Evolutionary conservation across 169 alveolate genomes (phyloP), one percentile per base, ranked within the genome.

Genomic region (Plasmodium blacklocki): DNA sequence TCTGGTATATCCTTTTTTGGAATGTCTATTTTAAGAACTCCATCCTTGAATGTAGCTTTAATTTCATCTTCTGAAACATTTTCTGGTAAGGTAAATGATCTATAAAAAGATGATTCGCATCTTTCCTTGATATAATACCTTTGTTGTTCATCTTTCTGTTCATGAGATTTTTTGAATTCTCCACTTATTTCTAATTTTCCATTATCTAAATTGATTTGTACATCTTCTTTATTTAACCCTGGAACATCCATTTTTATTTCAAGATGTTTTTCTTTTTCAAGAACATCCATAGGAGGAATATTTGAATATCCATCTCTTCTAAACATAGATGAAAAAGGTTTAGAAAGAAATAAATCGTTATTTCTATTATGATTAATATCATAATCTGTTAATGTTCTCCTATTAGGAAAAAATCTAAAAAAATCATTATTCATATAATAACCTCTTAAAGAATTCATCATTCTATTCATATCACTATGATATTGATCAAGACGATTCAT

Each of bases 41-140:
- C 91, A 83, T 68, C 91, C 52, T 83, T 83, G 23, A 68, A 83
- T 26, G 83, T 83, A 49, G 85, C 91, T 49, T 71, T 68, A 54
- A 83, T 71, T 32, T 70, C 18, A 47, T 83, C 85, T 50, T 54
- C 86, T 15, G 67, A 58, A 9, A 58, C 85, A 83, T 83, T 83
- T 67, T 59, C 85, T 3, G 91, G 91, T 45, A 83, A 60, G 15
- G 43, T 18, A 56, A 83, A 43, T 2, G 86, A 29, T 63, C 73
- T 54, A 70, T 68, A 58, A 71, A 68, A 71, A 3, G 74, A 68
- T 11, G 74, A 58, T 39, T 70, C 59, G 1, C 54, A 32, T 59
- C 73, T 54, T 23, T 83, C 91, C 63, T 68, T 68, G 7, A 68
- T 43, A 50, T 83, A 71, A 83, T 71, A 71, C 29, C 74, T 54